These are phyloP conservation scores for Aspergillus udagawae DNA, from an alignment of 2,329 filamentous ascomycete species.

Conservation along the genomic window DNA sequence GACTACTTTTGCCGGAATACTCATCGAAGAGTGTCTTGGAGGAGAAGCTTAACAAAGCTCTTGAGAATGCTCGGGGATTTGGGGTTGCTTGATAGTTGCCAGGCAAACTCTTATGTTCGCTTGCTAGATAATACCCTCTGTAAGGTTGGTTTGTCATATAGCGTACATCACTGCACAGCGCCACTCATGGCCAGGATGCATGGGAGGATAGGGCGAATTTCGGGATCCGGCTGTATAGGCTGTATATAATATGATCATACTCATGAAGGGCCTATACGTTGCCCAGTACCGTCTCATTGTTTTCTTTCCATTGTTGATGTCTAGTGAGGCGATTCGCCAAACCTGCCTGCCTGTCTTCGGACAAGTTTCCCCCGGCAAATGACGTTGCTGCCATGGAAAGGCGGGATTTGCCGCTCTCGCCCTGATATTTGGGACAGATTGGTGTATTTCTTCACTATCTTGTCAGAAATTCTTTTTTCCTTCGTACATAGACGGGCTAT, in stretches of 20 bases:
- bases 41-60: constrained; percentile 74
- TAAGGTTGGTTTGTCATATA: background rate
- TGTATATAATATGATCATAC: background rate
- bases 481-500: background rate
- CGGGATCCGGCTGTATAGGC: background rate
- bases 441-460: background rate
- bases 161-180: background rate
- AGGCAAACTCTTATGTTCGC: constrained; percentile 12
- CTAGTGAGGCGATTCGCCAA: background rate
- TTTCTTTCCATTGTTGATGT: background rate
- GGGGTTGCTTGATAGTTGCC: constrained; percentile 61
- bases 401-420: background rate
- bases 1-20: constrained; percentile 81
- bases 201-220: background rate
- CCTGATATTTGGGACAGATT: background rate
- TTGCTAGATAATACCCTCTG: constrained; percentile 6
- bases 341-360: background rate
- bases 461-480: background rate
- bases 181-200: background rate
- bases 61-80: constrained; percentile 86
- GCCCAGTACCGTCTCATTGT: background rate
- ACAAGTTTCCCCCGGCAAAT: background rate
- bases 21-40: constrained; percentile 63
- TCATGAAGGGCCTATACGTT: background rate
- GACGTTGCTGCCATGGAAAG: background rate